Evolutionary conservation across 352 stramenopile species (phyloP), one percentile per base, ranked within the genome.

Genomic region (Globisporangium barbulae): DNA sequence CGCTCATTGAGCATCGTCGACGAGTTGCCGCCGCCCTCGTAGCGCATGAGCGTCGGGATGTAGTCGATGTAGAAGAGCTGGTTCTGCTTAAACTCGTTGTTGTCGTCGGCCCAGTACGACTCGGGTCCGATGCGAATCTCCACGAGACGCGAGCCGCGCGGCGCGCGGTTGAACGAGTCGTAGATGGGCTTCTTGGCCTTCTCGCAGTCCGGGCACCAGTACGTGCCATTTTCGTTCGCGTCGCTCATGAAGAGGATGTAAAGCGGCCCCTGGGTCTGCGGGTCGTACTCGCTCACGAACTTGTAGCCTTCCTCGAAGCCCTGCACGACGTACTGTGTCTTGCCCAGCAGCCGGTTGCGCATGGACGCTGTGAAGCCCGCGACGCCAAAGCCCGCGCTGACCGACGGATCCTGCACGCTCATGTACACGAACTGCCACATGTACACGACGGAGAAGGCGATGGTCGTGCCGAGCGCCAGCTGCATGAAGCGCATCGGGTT

Each of bases 21-120:
- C 54, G 85, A 89, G 59, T 91, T 91, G 19, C 83, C 81, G 49
- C 76, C 71, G 47, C 85, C 85, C 5, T 92, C 81, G 71, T 94
- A 94, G n/a, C 79, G 72, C 57, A 94, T 83, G 19, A 94, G 59
- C 30, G 85, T 81, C 37, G 85, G 85, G 52, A 94, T 74, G 41
- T 88, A 88, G 72, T 90, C 81, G 37, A 94, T 91, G 69, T 91
- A 91, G 61, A 94, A 91, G 39, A 91, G 69, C 64, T 90, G 79
- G 60, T 92, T 91, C 68, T 91, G 82, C 28, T 75, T 71, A 63
- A 94, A 94, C 31, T 76, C 68, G 50, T 94, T 94, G 64, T 78
- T 77, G 56, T 89, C 67, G 65, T 94, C 73, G 65, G 83, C 81
- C 85, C 85, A 94, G 33, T 89, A 79, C 3, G 61, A 60, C 12